These are phyloP conservation scores for Epichloe coenophiala DNA, from an alignment of 2,329 filamentous ascomycete genomes.

Conservation along the genomic window DNA sequence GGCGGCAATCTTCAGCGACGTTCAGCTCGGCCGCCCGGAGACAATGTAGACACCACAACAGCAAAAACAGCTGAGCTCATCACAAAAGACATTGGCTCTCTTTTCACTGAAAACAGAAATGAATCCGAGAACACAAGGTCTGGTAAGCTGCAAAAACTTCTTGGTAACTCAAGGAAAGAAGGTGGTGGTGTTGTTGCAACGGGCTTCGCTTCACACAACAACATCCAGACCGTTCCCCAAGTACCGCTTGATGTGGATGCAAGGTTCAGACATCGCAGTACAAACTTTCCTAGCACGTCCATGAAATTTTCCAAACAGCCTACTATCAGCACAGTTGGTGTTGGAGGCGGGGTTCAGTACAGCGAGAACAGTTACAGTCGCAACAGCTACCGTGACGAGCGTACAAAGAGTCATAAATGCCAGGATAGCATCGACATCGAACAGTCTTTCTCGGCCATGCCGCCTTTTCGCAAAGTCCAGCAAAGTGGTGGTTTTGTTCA, in stretches of 20 bases:
- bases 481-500: too few species aligned
- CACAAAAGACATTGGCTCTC: not conserved
- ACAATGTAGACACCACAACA: not conserved
- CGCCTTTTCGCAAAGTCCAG: too few species aligned
- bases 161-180: not conserved
- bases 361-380: slow-evolving; percentile 1
- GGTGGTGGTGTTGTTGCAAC: not conserved
- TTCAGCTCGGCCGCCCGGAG: not conserved
- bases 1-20: not conserved
- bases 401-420: not conserved
- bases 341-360: slow-evolving; percentile 25
- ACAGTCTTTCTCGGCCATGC: too few species aligned
- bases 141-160: slow-evolving; percentile 5
- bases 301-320: slow-evolving; percentile 24
- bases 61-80: not conserved
- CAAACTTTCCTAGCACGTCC: slow-evolving; percentile 19
- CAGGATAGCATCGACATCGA: not conserved
- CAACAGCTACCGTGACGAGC: not conserved
- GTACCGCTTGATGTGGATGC: slow-evolving; percentile 22
- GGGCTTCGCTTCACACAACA: slow-evolving; percentile 3
- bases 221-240: slow-evolving; percentile 17
- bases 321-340: slow-evolving; percentile 32
- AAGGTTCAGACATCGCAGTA: slow-evolving; percentile 22
- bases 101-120: not conserved
- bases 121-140: slow-evolving; percentile 2